Evolutionary conservation across 2,329 filamentous ascomycete genomes (phyloP), one percentile per base, ranked within the genome.

Genomic region (Colletotrichum agaves): DNA sequence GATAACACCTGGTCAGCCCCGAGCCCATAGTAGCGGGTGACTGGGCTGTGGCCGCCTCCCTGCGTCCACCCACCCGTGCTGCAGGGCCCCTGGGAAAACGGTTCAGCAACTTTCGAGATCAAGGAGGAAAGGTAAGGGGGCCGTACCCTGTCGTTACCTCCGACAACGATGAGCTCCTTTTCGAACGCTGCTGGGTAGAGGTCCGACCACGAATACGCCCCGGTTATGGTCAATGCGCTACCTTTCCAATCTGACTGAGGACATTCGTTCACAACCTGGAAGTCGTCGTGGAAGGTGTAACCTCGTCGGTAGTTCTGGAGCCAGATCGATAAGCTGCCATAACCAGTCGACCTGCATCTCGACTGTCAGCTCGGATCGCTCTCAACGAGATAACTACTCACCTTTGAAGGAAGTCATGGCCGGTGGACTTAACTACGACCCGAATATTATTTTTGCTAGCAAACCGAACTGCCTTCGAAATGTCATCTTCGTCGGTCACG

Each of bases 31-130:
- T 71, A 73, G 0, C 81, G 81, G 6, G 73, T 75, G 1, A 88
- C 75, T 0, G 80, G 73, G 0, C 79, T 81, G 69, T 88, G 85
- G 0, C 87, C 87, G n/a, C 85, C 86, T 3, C 85, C 86, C 73
- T 85, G 82, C 0, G 77, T 81, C 69, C 84, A 89, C 1, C 87
- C 87, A 10, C 86, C 87, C 0, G 82, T 65, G 37, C 79, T 13
- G 81, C 70, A 5, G 47, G 69, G 52, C 58, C 73, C 43, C 63
- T 68, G 8, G 3, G 2, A 12, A 10, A 1, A 61, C n/a, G n/a
- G 70, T 71, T 73, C 67, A 75, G 73, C 2, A 53, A 7, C 3
- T 10, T 17, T 5, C 3, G 8, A 13, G 11, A 37, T 19, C 1
- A 4, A 39, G 17, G 0, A 19, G 8, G 8, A 11, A 37, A 1